Evolutionary conservation across 768 basidiomycete species (phyloP), one percentile per base, ranked within the genome.

Genomic region (Suillus clintonianus): DNA sequence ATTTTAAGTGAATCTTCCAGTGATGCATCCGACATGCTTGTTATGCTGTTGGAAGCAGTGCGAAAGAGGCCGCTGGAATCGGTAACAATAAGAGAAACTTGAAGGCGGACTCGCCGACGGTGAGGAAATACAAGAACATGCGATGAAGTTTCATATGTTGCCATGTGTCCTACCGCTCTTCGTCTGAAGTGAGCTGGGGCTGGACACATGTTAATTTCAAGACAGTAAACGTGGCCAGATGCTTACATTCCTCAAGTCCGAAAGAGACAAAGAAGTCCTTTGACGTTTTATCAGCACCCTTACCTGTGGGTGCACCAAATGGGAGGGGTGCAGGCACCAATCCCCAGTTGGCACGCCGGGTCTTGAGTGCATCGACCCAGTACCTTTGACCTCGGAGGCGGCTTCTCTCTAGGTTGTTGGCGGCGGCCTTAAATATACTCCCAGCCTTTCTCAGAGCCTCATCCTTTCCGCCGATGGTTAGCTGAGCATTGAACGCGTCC

Each of bases 241-340:
- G 82, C 90, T 37, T 62, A 94, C 93, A 90, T 78, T 91, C 89
- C 77, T 93, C 92, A 13, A 95, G 76, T 14, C 92, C 91, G 69
- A 88, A 94, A 4, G 90, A 88, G 61, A 95, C 81, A 53, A 92
- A 74, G 69, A 94, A 92, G 69, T 95, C 93, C 67, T 88, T 92
- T 0, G 89, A 85, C 5, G 92, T 89, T 76, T 85, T 88, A 70
- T 94, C 92, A 9, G 89, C 85, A 32, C 90, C 90, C 75, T 91
- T 92, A 15, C 89, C 91, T 0, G 81, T 87, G 0, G 86, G 79
- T 30, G 89, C 83, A 43, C 91, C 91, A 45, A 79, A 77, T 15
- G 90, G 92, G 43, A 93, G 81, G 27, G 92, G 92, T 10, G 92
- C 90, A 37, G 92, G 90, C 48, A 89, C 84, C 39, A 95, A 77